phyloP scores from a whole-genome alignment of 1,284 basidiomycete genomes.

The Entoloma clypeatum region DNA sequence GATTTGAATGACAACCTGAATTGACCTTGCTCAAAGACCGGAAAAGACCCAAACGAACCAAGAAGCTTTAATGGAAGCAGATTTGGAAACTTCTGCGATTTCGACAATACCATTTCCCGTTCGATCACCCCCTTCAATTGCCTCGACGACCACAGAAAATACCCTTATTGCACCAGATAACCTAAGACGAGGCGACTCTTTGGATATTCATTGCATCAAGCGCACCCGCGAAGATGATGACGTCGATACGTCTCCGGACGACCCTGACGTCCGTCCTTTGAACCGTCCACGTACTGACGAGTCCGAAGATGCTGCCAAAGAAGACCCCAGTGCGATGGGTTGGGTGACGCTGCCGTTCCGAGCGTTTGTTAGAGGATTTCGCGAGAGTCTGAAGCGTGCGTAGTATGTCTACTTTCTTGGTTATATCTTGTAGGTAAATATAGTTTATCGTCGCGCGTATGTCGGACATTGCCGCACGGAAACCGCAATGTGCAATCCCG shows the following conservation, averaged over 20 bases:
- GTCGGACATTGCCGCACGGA: constrained; percentile 16
- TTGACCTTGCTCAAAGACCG: no score
- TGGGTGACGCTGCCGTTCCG: constrained; percentile 61
- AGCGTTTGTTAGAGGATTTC: constrained; percentile 61
- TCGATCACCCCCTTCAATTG: constrained; percentile 33
- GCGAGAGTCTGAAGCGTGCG: constrained; percentile 39
- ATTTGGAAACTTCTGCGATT: no score
- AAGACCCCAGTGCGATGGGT: constrained; percentile 42
- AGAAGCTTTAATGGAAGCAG: no score
- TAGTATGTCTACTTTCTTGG: constrained; percentile 17
- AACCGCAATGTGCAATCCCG: no score
- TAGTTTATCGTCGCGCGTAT: constrained; percentile 3
- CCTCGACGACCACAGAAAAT: constrained; percentile 42
- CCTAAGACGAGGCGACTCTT: constrained; percentile 19
- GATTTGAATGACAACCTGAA: no score
- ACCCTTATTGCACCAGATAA: constrained; percentile 37
- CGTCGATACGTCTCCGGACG: constrained; percentile 27
- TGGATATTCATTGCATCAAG: constrained; percentile 37
- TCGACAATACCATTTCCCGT: constrained; percentile 22
- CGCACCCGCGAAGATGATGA: constrained; percentile 45
- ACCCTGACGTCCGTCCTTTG: constrained; percentile 36
- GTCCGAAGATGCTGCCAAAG: constrained; percentile 40
- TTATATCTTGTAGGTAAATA: constrained; percentile 6
- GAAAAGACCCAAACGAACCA: no score
- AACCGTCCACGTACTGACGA: constrained; percentile 49